Percentiles rank a stretch among this genome's conserved stretches.
Evolutionary conservation across 768 basidiomycete species (phyloP).

Genomic region (Kockovaella imperatae): DNA sequence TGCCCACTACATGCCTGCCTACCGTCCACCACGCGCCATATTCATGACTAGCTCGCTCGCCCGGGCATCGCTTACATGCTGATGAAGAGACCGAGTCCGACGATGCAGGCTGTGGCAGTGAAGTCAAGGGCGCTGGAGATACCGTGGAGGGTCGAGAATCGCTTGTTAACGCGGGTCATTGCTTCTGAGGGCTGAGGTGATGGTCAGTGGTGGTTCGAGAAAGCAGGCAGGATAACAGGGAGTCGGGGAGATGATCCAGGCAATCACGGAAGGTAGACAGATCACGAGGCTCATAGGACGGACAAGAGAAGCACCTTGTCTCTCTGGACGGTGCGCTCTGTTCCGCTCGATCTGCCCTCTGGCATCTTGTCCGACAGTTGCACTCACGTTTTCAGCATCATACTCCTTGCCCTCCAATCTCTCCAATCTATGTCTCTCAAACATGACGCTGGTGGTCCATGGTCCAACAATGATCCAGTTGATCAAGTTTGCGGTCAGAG

Average conservation of each 20-base stretch:
- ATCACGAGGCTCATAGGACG: no score
- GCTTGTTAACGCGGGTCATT: constrained; percentile 63
- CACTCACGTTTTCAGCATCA: constrained; percentile 58
- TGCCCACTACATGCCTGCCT: no score
- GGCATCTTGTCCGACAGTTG: no score
- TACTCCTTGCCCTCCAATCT: constrained; percentile 64
- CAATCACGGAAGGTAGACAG: neutral
- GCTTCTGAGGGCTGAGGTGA: constrained; percentile 55
- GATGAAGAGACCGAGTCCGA: constrained; percentile 32
- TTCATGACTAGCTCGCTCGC: no score
- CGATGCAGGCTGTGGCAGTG: constrained; percentile 48
- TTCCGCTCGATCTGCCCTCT: no score
- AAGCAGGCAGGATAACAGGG: neutral
- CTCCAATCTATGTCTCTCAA: constrained; percentile 63
- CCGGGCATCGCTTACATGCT: constrained; percentile 36
- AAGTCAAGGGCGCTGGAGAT: constrained; percentile 63
- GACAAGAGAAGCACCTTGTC: no score
- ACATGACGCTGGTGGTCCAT: constrained; percentile 66
- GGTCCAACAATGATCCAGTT: constrained; percentile 70
- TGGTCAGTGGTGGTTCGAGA: neutral
- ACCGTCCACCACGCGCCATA: no score
- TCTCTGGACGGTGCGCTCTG: no score
- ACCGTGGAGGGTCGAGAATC: constrained; percentile 62
- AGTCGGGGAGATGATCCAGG: no score
- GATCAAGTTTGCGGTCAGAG: constrained; percentile 48